phyloP scores from a whole-genome alignment of 2,329 filamentous ascomycete genomes.

The Cryphonectria nitschkei region DNA sequence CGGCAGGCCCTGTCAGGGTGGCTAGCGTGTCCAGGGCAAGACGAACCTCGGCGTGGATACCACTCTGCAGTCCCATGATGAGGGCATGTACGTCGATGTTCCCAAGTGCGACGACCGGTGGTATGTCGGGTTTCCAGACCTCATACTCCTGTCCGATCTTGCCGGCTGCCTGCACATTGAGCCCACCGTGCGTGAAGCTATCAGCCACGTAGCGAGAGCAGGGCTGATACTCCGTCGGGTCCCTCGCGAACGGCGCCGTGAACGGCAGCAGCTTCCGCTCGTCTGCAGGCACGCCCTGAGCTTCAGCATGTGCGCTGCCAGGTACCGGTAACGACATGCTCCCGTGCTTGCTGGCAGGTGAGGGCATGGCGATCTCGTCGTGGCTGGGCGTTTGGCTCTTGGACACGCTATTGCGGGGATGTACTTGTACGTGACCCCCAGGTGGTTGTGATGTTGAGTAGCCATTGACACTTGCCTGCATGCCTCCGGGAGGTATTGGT shows the following conservation, averaged over 20 bases:
- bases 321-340: slow-evolving; percentile 48
- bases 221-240: slow-evolving; percentile 59
- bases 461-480: slow-evolving; percentile 53
- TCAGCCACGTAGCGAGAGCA: slow-evolving; percentile 49
- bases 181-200: slow-evolving; percentile 69
- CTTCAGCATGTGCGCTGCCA: slow-evolving; percentile 39
- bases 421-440: slow-evolving; percentile 43
- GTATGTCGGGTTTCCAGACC: slow-evolving; percentile 73
- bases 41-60: slow-evolving; percentile 86
- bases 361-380: slow-evolving; percentile 48
- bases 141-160: slow-evolving; percentile 70
- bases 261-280: slow-evolving; percentile 36
- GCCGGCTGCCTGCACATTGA: slow-evolving; percentile 67
- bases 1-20: slow-evolving; percentile 65
- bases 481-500: slow-evolving; percentile 49
- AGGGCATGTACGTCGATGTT: slow-evolving; percentile 89
- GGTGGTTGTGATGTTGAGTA: slow-evolving; percentile 50
- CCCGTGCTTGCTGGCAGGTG: slow-evolving; percentile 50
- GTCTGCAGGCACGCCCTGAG: slow-evolving; percentile 33
- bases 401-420: slow-evolving; percentile 56
- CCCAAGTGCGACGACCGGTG: slow-evolving; percentile 76
- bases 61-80: slow-evolving; percentile 86
- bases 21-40: slow-evolving; percentile 84
- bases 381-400: slow-evolving; percentile 48
- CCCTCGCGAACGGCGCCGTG: slow-evolving; percentile 43